Conservation (phyloP, 331 rosid genomes). For the Malus hybrid region DNA sequence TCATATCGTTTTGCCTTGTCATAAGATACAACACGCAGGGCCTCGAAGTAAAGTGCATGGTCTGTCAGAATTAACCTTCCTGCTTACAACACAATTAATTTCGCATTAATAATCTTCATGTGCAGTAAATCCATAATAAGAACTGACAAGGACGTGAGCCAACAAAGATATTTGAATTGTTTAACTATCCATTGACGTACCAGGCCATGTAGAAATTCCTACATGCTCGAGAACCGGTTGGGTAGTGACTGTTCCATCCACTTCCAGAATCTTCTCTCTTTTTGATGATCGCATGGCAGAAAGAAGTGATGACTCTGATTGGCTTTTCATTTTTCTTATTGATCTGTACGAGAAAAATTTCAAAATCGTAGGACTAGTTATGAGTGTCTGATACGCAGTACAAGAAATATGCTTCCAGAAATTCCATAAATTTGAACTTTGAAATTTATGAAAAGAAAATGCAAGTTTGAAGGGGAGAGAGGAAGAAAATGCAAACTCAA, state of each 20-base stretch:
- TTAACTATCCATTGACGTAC: conserved; percentile 31
- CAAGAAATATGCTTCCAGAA: not conserved
- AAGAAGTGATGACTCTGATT: conserved; percentile 79
- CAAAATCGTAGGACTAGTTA: not conserved
- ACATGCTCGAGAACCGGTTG: conserved; percentile 98
- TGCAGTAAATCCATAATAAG: not conserved
- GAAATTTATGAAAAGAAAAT: too few relatives aligned
- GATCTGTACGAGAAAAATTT: conserved; percentile 38
- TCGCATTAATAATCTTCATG: not conserved
- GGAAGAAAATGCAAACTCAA: not conserved
- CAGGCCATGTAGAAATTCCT: conserved; percentile 95
- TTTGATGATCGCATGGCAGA: conserved; percentile 49
- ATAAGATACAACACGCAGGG: conserved; percentile 77
- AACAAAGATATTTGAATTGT: not conserved
- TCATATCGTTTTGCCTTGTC: conserved; percentile 90
- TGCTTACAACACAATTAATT: conserved; percentile 26
- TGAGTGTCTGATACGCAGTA: not conserved
- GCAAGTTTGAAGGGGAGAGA: too few relatives aligned
- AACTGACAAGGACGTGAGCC: not conserved
- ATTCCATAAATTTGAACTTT: not conserved
- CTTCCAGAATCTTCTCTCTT: conserved; percentile 77
- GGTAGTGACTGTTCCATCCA: conserved; percentile 96
- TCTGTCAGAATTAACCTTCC: conserved; percentile 87
- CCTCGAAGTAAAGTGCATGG: conserved; percentile 93
- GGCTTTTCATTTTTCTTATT: conserved; percentile 75